Evolutionary conservation across 129 eudicot species (phyloP).

Genomic region (Deinandra increscens): DNA sequence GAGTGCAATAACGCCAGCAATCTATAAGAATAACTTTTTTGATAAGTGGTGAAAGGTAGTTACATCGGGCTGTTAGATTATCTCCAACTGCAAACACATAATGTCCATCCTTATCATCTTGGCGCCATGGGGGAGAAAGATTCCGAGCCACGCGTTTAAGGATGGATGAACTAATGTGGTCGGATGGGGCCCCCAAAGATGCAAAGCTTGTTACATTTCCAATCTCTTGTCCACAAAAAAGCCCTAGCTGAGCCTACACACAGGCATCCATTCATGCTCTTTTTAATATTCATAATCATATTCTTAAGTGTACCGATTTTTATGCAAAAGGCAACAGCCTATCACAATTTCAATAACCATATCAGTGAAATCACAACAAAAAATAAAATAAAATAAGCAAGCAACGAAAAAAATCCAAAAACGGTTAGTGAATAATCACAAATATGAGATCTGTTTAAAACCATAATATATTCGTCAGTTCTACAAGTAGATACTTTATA

Average conservation of each 20-base stretch:
- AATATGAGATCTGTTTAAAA: background rate
- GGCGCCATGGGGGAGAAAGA: slow-evolving; percentile 90
- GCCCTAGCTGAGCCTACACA: slow-evolving; percentile 99
- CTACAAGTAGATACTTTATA: background rate
- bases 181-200: slow-evolving; percentile 50
- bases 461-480: background rate
- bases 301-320: slow-evolving; percentile 26
- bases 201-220: slow-evolving; percentile 69
- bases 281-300: slow-evolving; percentile 43
- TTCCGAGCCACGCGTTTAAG: slow-evolving; percentile 74
- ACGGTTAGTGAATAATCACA: background rate
- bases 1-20: slow-evolving; percentile 16
- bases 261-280: slow-evolving; percentile 70
- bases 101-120: slow-evolving; percentile 94
- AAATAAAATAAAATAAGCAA: background rate
- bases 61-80: slow-evolving; percentile 92
- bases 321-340: background rate
- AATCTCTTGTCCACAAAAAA: slow-evolving; percentile 79
- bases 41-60: slow-evolving; percentile 53
- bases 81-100: slow-evolving; percentile 85
- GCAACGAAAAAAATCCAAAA: background rate
- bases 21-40: slow-evolving; percentile 31
- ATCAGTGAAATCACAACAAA: background rate
- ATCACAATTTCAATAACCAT: background rate
- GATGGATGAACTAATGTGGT: slow-evolving; percentile 53